phyloP scores from a whole-genome alignment of 1,284 basidiomycete species.

The Neolentinus lepideus region DNA sequence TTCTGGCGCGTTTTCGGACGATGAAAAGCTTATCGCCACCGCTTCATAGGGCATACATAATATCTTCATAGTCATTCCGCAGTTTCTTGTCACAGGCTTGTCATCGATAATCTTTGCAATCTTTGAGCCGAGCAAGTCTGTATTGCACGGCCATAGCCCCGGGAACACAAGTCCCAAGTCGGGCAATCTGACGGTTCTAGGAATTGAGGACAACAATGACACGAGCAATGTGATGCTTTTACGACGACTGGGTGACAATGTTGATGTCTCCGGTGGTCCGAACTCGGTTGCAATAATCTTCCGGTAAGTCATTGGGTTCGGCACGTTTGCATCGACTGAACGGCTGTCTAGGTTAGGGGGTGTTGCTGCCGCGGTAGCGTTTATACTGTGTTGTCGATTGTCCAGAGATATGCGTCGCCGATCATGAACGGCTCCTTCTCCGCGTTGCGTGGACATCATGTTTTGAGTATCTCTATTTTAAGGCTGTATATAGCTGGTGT shows the following conservation, averaged over 20 bases:
- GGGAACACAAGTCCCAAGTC: conserved; percentile 20
- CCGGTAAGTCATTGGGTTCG: conserved; percentile 35
- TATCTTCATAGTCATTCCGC: conserved; percentile 78
- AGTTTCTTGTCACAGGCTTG: conserved; percentile 55
- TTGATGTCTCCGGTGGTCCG: conserved; percentile 23
- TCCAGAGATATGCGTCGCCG: conserved; percentile 48
- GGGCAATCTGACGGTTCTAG: conserved; percentile 18
- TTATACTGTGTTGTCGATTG: conserved; percentile 61
- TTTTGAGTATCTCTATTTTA: background rate
- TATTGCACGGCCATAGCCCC: conserved; percentile 30
- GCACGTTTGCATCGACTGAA: conserved; percentile 1
- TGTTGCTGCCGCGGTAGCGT: conserved; percentile 63
- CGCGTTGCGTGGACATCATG: background rate
- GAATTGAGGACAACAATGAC: conserved; percentile 4
- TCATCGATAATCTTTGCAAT: conserved; percentile 54
- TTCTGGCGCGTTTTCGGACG: conserved; percentile 5
- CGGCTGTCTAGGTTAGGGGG: conserved; percentile 55
- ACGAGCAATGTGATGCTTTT: conserved; percentile 7
- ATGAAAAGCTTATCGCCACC: conserved; percentile 5
- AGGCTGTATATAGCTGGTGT: background rate
- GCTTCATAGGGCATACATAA: conserved; percentile 78
- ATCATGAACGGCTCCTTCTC: background rate
- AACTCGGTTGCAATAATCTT: conserved; percentile 78
- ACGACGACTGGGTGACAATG: conserved; percentile 13
- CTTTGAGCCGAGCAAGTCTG: conserved; percentile 50